Percentiles rank a stretch among this genome's conserved stretches.
Conservation (phyloP, 2,329 filamentous ascomycete genomes). For the Colletotrichum incanum region DNA sequence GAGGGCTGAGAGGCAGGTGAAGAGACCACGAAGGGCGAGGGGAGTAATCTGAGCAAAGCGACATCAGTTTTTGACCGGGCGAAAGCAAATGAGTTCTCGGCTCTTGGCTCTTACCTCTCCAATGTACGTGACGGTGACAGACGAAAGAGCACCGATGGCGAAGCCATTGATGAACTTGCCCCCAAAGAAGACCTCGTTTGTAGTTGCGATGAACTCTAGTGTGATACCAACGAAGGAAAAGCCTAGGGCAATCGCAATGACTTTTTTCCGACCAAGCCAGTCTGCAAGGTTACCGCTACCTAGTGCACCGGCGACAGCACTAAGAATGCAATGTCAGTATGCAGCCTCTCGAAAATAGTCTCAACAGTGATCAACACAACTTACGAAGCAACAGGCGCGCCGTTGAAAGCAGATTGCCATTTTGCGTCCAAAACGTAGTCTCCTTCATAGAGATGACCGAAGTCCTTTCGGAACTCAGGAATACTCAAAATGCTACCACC, state of each 20-base stretch:
- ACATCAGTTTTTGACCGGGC: constrained; percentile 46
- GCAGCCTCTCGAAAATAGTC: fast-evolving
- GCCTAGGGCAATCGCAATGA: constrained; percentile 52
- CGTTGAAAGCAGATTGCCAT: constrained; percentile 62
- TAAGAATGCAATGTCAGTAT: constrained; percentile 24
- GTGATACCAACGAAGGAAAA: constrained; percentile 57
- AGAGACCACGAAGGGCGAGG: constrained; percentile 48
- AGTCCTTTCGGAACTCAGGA: constrained; percentile 62
- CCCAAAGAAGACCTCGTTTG: constrained; percentile 57
- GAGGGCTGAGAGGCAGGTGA: constrained; percentile 49
- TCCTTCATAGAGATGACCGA: constrained; percentile 55
- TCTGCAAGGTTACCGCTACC: constrained; percentile 52
- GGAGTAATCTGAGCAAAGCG: constrained; percentile 50
- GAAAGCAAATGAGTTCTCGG: too few species aligned
- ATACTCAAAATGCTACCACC: constrained; percentile 59
- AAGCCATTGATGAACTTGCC: constrained; percentile 62
- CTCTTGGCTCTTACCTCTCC: constrained; percentile 48
- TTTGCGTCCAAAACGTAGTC: constrained; percentile 58
- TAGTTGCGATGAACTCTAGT: constrained; percentile 58
- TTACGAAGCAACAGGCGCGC: constrained; percentile 57
- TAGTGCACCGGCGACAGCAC: constrained; percentile 49
- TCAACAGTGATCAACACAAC: neutral
- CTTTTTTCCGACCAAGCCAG: constrained; percentile 51
- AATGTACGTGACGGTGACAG: constrained; percentile 51
- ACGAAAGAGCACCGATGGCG: constrained; percentile 49